Evolutionary conservation across 2,329 filamentous ascomycete species (phyloP).

Genomic region (Thermothelomyces thermophilus): DNA sequence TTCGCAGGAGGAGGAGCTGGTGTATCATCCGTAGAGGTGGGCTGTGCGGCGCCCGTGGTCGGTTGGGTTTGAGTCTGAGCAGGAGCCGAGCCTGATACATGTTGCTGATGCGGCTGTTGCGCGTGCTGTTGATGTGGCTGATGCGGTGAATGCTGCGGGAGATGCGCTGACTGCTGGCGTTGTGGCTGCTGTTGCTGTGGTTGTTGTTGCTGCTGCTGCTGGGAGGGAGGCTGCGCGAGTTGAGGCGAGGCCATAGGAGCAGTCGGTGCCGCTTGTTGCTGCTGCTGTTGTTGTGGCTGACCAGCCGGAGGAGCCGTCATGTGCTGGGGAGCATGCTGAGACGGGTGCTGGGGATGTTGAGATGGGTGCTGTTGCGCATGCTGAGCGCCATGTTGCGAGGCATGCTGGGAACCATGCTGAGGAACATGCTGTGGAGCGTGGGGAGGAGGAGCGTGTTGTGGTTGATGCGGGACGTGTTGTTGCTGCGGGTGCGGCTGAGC

Average conservation of each 20-base stretch:
- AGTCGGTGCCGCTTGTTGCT: slow-evolving; percentile 17
- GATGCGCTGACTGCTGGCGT: slow-evolving; percentile 4
- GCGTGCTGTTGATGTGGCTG: slow-evolving; percentile 25
- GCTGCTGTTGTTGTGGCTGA: slow-evolving; percentile 25
- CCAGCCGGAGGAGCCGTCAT: slow-evolving; percentile 19
- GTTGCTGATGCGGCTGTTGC: slow-evolving; percentile 24
- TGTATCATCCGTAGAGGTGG: slow-evolving; percentile 30
- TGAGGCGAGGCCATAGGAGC: slow-evolving; percentile 14
- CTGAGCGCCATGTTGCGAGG: slow-evolving; percentile 29
- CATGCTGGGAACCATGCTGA: slow-evolving; percentile 29
- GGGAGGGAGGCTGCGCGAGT: slow-evolving; percentile 8
- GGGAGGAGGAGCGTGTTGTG: slow-evolving; percentile 19
- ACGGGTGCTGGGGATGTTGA: slow-evolving; percentile 29
- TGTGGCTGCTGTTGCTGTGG: slow-evolving; percentile 5
- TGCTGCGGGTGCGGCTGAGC: slow-evolving; percentile 28
- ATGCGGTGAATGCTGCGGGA: slow-evolving; percentile 15
- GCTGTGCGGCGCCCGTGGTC: slow-evolving; percentile 29
- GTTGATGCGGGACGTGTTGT: slow-evolving; percentile 19
- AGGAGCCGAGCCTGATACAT: slow-evolving; percentile 26
- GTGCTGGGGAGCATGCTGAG: slow-evolving; percentile 25
- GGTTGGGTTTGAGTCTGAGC: slow-evolving; percentile 29
- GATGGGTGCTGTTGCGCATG: slow-evolving; percentile 32
- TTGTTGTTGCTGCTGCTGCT: slow-evolving; percentile 6
- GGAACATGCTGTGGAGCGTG: slow-evolving; percentile 26
- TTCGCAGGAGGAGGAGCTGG: slow-evolving; percentile 58